Percentiles rank a stretch among this genome's conserved stretches.
These are phyloP conservation scores for Trichomonascus vanleenenianus DNA, from an alignment of 805 yeast genomes.

Conservation along the genomic window DNA sequence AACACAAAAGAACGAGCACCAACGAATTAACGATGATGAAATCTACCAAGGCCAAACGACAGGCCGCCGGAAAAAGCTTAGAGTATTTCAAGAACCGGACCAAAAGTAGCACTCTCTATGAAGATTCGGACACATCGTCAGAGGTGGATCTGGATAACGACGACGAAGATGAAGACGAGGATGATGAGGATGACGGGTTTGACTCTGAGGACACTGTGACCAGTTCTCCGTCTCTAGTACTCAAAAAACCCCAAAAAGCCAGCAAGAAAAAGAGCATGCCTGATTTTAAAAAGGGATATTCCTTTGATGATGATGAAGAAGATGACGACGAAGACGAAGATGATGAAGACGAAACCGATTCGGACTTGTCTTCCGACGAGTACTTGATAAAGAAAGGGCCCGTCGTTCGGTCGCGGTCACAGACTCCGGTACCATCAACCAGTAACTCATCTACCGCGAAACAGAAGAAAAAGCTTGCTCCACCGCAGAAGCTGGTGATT, in stretches of 20 bases:
- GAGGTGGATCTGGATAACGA: not conserved
- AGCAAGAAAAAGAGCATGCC: conserved; percentile 30
- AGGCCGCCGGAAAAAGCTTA: conserved; percentile 11
- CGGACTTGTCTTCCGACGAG: not conserved
- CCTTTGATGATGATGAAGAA: conserved; percentile 31
- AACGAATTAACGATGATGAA: not conserved
- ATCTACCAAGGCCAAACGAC: not conserved
- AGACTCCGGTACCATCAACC: too few species aligned
- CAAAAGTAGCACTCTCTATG: not conserved
- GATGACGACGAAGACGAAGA: conserved; percentile 31
- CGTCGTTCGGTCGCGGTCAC: too few species aligned
- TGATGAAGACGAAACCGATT: conserved; percentile 11
- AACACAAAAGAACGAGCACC: not conserved
- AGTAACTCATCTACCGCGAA: not conserved
- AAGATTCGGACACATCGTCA: conserved; percentile 3
- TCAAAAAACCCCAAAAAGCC: not conserved
- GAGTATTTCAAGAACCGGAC: conserved; percentile 6
- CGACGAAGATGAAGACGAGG: conserved; percentile 4
- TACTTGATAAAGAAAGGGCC: not conserved
- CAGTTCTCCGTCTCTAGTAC: not conserved
- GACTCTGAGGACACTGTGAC: conserved; percentile 1
- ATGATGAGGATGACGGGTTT: conserved; percentile 1
- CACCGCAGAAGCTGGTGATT: conserved; percentile 4
- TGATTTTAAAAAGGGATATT: conserved; percentile 28
- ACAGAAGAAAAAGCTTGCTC: conserved; percentile 3